Evolutionary conservation across 2,329 filamentous ascomycete genomes (phyloP).

Genomic region (Alternaria triticina): DNA sequence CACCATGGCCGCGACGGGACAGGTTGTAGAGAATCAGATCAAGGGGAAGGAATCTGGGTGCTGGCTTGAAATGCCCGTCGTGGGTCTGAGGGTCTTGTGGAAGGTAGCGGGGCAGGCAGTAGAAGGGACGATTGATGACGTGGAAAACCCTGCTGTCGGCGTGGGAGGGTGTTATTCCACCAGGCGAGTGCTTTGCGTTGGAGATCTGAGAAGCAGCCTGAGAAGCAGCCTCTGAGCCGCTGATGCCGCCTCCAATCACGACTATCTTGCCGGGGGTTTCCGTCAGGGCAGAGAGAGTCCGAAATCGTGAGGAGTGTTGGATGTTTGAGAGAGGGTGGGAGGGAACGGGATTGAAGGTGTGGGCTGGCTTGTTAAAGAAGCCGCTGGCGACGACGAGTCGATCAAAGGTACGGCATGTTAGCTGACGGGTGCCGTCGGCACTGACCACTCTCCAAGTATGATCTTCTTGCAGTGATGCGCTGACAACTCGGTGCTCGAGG

Average conservation of each 20-base stretch:
- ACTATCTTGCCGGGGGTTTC: constrained; percentile 64
- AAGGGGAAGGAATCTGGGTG: constrained; percentile 70
- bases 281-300: constrained; percentile 26
- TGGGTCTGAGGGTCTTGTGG: constrained; percentile 39
- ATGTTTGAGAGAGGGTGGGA: constrained; percentile 13
- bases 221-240: constrained; percentile 77
- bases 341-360: constrained; percentile 19
- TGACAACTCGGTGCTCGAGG: constrained; percentile 51
- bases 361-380: constrained; percentile 65
- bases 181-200: constrained; percentile 63
- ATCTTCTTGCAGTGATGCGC: constrained; percentile 26
- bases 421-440: constrained; percentile 18
- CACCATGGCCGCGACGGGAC: constrained; percentile 62
- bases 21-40: constrained; percentile 77
- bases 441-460: constrained; percentile 27
- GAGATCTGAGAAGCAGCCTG: constrained; percentile 76
- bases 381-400: constrained; percentile 75
- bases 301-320: constrained; percentile 41
- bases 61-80: constrained; percentile 47
- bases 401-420: constrained; percentile 61
- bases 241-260: constrained; percentile 82
- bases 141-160: constrained; percentile 67
- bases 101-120: constrained; percentile 68
- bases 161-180: constrained; percentile 29
- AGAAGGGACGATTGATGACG: constrained; percentile 71